Evolutionary conservation across 2,329 filamentous ascomycete genomes (phyloP), one percentile per base, ranked within the genome.

Genomic region (Pseudopithomyces chartarum): DNA sequence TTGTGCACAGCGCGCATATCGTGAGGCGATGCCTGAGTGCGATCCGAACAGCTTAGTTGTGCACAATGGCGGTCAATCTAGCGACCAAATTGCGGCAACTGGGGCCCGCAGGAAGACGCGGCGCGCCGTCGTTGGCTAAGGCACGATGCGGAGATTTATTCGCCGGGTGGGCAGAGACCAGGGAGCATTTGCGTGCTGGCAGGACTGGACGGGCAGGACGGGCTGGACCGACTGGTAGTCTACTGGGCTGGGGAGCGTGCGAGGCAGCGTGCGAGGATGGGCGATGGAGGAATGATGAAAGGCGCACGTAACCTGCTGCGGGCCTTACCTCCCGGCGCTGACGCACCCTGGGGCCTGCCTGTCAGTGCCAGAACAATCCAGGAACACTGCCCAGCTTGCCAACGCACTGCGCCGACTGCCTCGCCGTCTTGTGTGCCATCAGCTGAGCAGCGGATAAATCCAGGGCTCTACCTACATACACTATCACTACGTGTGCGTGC

Each of bases 51-150:
- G 26, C 26, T 46, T 19, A n/a, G 48, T 23, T 29, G 47, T 51
- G 56, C 56, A 54, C 58, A 69, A 60, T 63, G 63, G 64, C 66
- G 67, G 65, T 68, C 65, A 68, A 58, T 44, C 51, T 10, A 40
- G 26, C 38, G 15, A 40, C 26, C 51, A 51, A 54, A 48, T 58
- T 54, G 26, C 39, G 46, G 49, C 36, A n/a, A 49, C 52, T 29
- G 33, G 45, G 33, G 39, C 49, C 45, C 36, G 46, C 23, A n/a
- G 54, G 55, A n/a, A 56, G 55, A 70, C 70, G 66, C 69, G 70
- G 69, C 71, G 59, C 49, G 60, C 65, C 56, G 61, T 64, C 61
- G 70, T 69, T 73, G 71, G 71, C 64, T 65, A 54, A 61, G 61
- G 59, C 59, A 32, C 43, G 45, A n/a, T 58, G 59, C 60, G 52